phyloP scores from a whole-genome alignment of 306 rosid genomes.

The Adenanthera pavonina region DNA sequence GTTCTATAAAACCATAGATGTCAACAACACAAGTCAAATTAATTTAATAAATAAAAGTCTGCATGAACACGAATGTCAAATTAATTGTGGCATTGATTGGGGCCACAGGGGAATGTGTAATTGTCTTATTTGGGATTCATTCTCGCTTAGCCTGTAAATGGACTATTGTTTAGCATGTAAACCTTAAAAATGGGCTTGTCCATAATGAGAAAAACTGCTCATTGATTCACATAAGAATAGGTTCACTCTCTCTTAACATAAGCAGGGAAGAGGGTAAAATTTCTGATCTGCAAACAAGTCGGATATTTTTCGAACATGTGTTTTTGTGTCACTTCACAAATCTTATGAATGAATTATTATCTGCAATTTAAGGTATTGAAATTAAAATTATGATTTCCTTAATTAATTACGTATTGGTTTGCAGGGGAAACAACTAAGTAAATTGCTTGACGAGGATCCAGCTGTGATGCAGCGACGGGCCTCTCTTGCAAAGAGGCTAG shows the following conservation, averaged over 20 bases:
- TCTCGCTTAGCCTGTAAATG: background rate
- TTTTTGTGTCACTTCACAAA: background rate
- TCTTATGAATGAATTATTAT: background rate
- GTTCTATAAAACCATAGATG: background rate
- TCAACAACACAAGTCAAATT: background rate
- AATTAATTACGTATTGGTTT: background rate
- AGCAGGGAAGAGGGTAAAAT: background rate
- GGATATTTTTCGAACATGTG: background rate
- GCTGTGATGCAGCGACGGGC: constrained; percentile 86
- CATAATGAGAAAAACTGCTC: too few species aligned
- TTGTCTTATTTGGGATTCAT: background rate
- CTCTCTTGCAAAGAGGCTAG: constrained; percentile 81
- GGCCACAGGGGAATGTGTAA: background rate
- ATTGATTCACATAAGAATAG: background rate
- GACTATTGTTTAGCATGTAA: background rate
- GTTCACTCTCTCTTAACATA: background rate
- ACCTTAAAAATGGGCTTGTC: background rate
- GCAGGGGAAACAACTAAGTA: constrained; percentile 76
- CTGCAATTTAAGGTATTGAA: background rate
- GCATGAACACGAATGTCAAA: background rate
- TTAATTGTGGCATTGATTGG: background rate
- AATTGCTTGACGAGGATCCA: constrained; percentile 91
- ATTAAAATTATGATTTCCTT: background rate
- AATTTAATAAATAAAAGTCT: background rate
- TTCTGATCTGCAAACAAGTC: background rate